Conservation (phyloP, 1,284 basidiomycete species). For the Trametes polyzona region DNA sequence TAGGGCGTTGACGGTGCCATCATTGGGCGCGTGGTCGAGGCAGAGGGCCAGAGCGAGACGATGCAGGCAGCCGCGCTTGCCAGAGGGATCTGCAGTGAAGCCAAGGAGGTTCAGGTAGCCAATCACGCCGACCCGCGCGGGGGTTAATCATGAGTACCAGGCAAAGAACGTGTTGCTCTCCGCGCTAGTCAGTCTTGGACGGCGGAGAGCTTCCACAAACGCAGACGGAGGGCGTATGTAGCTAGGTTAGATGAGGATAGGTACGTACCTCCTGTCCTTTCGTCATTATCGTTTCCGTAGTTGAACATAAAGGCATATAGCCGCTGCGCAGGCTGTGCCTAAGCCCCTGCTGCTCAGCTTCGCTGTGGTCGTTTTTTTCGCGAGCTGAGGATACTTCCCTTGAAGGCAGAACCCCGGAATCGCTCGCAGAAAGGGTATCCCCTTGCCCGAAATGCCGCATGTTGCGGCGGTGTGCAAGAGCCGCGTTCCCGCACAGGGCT, state of each 20-base stretch:
- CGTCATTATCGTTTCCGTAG: constrained; percentile 82
- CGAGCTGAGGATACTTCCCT: too few relatives aligned
- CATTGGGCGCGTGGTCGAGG: too few relatives aligned
- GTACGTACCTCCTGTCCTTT: constrained; percentile 73
- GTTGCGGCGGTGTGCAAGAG: too few relatives aligned
- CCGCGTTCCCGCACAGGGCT: too few relatives aligned
- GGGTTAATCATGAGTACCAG: constrained; percentile 89
- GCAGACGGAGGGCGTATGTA: constrained; percentile 38
- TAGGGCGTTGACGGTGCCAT: too few relatives aligned
- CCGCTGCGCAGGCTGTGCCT: constrained; percentile 66
- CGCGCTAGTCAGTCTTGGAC: constrained; percentile 94
- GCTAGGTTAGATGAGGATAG: not conserved
- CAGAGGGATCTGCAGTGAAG: constrained; percentile 49
- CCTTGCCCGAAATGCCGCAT: too few relatives aligned
- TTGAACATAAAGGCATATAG: constrained; percentile 90
- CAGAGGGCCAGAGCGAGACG: too few relatives aligned
- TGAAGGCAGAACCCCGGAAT: too few relatives aligned
- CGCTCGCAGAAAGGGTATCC: too few relatives aligned
- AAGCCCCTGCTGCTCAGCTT: constrained; percentile 68
- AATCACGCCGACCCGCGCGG: constrained; percentile 88
- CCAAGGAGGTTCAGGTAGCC: constrained; percentile 94
- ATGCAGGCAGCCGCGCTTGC: too few relatives aligned
- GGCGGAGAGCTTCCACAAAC: constrained; percentile 91
- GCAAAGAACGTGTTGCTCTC: constrained; percentile 97
- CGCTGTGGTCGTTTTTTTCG: constrained; percentile 78